phyloP scores from a whole-genome alignment of 306 rosid species.

The Gastrolobium villosum region DNA sequence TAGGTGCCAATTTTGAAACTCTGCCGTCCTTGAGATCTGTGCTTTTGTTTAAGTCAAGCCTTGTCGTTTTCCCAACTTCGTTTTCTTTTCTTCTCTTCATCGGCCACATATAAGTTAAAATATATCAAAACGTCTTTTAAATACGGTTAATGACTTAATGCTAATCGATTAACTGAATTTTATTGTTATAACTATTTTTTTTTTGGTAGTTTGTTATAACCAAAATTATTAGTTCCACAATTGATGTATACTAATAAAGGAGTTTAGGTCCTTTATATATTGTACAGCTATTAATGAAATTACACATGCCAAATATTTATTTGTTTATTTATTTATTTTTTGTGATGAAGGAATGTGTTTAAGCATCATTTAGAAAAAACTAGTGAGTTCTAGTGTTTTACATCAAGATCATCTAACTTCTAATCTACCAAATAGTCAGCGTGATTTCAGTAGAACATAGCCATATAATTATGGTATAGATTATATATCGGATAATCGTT shows the following conservation, averaged over 20 bases:
- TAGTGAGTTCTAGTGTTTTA: too few relatives aligned
- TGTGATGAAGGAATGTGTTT: neutral
- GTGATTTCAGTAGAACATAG: neutral
- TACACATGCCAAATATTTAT: neutral
- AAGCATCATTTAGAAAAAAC: neutral
- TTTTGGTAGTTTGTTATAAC: too few relatives aligned
- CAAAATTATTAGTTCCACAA: too few relatives aligned
- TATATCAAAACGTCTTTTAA: conserved; percentile 1
- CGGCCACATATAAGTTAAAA: neutral
- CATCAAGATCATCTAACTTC: too few relatives aligned
- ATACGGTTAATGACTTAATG: neutral
- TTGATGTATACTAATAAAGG: too few relatives aligned
- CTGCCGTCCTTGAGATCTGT: neutral
- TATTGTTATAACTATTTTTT: too few relatives aligned
- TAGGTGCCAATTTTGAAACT: conserved; percentile 44
- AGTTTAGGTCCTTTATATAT: neutral
- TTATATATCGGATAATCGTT: too few relatives aligned
- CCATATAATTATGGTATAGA: too few relatives aligned
- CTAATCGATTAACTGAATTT: neutral
- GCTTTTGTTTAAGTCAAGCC: conserved; percentile 17
- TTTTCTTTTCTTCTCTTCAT: neutral
- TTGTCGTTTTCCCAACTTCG: neutral
- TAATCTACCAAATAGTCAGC: neutral
- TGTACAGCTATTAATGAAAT: neutral
- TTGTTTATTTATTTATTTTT: neutral